Evolutionary conservation across 2,329 filamentous ascomycete genomes (phyloP).

Genomic region (Thielaviopsis musarum): DNA sequence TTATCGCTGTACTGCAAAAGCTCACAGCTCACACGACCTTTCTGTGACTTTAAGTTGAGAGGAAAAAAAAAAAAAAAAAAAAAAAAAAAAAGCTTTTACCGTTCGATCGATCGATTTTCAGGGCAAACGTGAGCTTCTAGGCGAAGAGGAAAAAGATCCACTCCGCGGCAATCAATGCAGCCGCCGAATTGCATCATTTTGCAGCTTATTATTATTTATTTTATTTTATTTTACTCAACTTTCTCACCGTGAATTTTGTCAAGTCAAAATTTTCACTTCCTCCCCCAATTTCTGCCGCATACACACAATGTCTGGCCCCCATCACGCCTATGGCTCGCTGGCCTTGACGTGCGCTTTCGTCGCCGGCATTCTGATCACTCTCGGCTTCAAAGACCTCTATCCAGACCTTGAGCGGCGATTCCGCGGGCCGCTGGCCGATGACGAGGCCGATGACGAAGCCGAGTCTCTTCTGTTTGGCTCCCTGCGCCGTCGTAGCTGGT

Average conservation of each 20-base stretch:
- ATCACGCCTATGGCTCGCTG: constrained; percentile 46
- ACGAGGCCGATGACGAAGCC: constrained; percentile 9
- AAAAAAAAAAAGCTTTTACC: background rate
- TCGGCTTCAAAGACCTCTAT: constrained; percentile 67
- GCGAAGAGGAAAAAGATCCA: background rate
- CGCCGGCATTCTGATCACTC: constrained; percentile 57
- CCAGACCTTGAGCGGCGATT: constrained; percentile 54
- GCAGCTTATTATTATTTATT: background rate
- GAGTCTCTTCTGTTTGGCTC: background rate
- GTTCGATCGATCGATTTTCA: background rate
- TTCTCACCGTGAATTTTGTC: background rate
- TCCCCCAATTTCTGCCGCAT: background rate
- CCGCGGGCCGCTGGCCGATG: constrained; percentile 23
- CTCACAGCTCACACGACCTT: background rate
- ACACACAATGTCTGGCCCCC: constrained; percentile 38
- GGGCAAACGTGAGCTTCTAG: background rate
- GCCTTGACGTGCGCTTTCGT: constrained; percentile 57
- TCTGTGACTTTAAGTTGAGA: no score
- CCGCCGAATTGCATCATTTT: constrained; percentile 7
- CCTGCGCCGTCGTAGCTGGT: constrained; percentile 23
- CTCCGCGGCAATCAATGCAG: background rate
- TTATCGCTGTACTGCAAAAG: constrained; percentile 4
- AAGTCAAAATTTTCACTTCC: background rate
- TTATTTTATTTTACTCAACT: background rate
- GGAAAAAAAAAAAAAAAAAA: no score